These are phyloP conservation scores for Verticillium dahliae DNA, from an alignment of 2,329 filamentous ascomycete genomes.

Conservation along the genomic window DNA sequence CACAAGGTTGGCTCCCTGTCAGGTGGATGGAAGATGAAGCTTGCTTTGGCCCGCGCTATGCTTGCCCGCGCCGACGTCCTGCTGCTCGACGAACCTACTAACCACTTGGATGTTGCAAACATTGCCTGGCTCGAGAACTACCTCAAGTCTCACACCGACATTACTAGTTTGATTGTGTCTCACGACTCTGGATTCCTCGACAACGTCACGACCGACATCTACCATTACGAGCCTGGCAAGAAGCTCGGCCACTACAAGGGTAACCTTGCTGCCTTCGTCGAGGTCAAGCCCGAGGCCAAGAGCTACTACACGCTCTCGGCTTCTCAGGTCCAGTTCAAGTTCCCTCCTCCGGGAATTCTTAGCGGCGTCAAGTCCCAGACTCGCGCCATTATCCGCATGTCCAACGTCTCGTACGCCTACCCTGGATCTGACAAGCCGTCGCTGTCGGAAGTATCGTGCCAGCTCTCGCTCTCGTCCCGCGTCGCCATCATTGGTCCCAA, in stretches of 20 bases:
- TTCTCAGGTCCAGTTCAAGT: constrained; percentile 91
- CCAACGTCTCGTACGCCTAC: constrained; percentile 85
- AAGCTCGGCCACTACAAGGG: constrained; percentile 85
- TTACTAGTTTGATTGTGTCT: constrained; percentile 94
- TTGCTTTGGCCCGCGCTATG: constrained; percentile 93
- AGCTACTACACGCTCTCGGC: constrained; percentile 95
- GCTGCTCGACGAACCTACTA: constrained; percentile 95
- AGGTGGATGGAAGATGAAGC: constrained; percentile 99
- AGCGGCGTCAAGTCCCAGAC: constrained; percentile 94
- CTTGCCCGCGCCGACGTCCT: constrained; percentile 94
- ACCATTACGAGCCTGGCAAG: constrained; percentile 95
- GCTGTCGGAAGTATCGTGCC: constrained; percentile 80
- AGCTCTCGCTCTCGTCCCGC: constrained; percentile 81
- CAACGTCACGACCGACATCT: constrained; percentile 96
- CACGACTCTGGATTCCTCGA: constrained; percentile 98
- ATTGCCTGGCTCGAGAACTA: constrained; percentile 95
- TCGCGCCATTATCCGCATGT: constrained; percentile 92
- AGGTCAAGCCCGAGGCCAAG: constrained; percentile 87
- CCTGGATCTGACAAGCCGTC: constrained; percentile 84
- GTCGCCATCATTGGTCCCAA: constrained; percentile 96
- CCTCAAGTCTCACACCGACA: constrained; percentile 90
- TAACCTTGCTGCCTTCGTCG: constrained; percentile 78
- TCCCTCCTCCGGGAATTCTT: constrained; percentile 89
- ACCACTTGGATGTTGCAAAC: constrained; percentile 94
- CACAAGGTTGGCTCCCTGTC: constrained; percentile 91